These are phyloP conservation scores for Acanthamoeba quina DNA, from an alignment of 208 protist genomes.

Conservation along the genomic window DNA sequence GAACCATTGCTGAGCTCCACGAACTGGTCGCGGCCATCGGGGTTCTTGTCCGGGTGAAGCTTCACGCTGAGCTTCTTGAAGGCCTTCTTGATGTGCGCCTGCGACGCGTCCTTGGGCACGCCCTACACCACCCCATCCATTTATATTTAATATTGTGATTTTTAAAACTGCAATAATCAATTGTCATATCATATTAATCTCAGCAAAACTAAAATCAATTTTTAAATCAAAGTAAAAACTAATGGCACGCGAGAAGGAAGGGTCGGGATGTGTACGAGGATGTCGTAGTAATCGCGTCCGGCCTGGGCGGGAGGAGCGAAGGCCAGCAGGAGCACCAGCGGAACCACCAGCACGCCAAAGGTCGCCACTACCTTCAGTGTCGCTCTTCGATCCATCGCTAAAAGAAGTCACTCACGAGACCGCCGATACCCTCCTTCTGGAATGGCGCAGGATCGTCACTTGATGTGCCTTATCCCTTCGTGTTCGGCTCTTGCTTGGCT, in stretches of 20 bases:
- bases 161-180: neutral
- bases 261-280: neutral
- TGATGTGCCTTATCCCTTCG: no score
- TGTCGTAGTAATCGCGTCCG: slow-evolving; percentile 20
- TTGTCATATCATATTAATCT: neutral
- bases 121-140: slow-evolving; percentile 7
- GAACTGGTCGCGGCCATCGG: slow-evolving; percentile 52
- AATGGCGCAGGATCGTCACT: neutral
- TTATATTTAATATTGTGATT: neutral
- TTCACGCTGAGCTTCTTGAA: slow-evolving; percentile 86
- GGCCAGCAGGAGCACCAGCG: slow-evolving; percentile 8
- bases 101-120: slow-evolving; percentile 77
- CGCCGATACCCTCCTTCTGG: neutral
- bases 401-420: no score
- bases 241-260: neutral
- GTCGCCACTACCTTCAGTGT: neutral
- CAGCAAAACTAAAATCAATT: no score
- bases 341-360: neutral
- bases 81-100: slow-evolving; percentile 87
- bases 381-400: neutral
- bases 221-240: neutral
- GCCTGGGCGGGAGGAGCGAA: neutral
- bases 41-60: slow-evolving; percentile 89
- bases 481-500: neutral
- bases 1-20: slow-evolving; percentile 57